Evolutionary conservation across 805 yeast genomes (phyloP), one percentile per base, ranked within the genome.

Genomic region (Cyberlindnera xylosilytica): DNA sequence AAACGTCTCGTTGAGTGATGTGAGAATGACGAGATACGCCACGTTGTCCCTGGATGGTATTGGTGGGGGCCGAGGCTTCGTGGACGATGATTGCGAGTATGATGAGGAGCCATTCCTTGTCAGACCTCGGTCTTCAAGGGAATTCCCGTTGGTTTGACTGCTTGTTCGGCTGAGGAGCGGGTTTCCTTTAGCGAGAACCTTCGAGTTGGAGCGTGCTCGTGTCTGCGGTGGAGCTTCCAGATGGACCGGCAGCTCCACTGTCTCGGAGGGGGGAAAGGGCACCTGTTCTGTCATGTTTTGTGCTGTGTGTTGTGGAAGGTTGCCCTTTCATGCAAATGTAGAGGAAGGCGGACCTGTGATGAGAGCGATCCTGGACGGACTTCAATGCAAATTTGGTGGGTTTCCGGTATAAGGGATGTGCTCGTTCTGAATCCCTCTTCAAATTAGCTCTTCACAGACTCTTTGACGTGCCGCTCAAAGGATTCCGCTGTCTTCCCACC

Each of bases 1-100:
- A 59, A 90, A 89, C 0, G 97, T 83, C 38, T 78, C 87, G 62
- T 91, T 91, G 37, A 89, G 65, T 0, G 97, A 81, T 12, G 77
- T 63, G 37, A 93, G 68, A 4, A 87, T 80, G n/a, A 90, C 75
- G 33, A 84, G 76, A 59, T 79, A 81, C 2, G 72, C 68, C 44
- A 63, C 63, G 33, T 61, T 39, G 1, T 54, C 52, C 32, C 60
- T 22, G n/a, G 1, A 19, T 8, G 27, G 37, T 11, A 20, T n/a
- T 17, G 23, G 12, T 3, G 26, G 35, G 5, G 34, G 30, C 13
- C 1, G 26, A 5, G 29, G 36, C 24, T n/a, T n/a, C 17, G 20
- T 20, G 4, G 22, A 22, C 6, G 32, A 16, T 7, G 32, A 8
- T 10, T 22, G 24, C 10, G 24, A 22, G 10, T 22, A 22, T 22